phyloP scores from a whole-genome alignment of 176 grass and related monocot species.

The Cenchrus americanus region DNA sequence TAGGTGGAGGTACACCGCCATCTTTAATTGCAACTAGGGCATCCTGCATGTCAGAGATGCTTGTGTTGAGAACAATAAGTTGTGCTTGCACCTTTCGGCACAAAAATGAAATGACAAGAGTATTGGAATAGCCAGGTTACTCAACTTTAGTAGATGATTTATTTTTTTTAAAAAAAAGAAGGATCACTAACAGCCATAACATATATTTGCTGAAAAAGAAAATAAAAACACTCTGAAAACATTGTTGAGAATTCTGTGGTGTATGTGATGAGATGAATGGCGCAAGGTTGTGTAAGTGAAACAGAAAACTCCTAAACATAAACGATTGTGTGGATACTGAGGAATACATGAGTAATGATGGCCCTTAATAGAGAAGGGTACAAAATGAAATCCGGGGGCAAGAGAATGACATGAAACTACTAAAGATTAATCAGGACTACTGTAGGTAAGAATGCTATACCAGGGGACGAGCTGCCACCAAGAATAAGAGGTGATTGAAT shows the following conservation, averaged over 20 bases:
- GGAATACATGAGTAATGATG: background rate
- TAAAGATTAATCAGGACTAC: background rate
- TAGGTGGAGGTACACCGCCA: constrained; percentile 67
- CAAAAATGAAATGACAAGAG: constrained; percentile 2
- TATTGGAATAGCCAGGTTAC: constrained; percentile 12
- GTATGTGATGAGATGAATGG: background rate
- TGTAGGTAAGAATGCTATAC: background rate
- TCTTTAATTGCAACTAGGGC: constrained; percentile 79
- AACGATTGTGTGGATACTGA: background rate
- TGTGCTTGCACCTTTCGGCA: background rate
- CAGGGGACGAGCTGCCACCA: background rate
- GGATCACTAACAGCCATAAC: background rate
- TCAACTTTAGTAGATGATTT: background rate
- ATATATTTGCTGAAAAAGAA: background rate
- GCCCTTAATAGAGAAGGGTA: no score
- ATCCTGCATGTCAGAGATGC: constrained; percentile 60
- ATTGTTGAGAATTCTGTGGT: background rate
- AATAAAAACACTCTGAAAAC: background rate
- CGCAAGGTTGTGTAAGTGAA: background rate
- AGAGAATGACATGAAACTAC: background rate
- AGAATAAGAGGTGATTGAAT: background rate
- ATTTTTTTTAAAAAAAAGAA: background rate
- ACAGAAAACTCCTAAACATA: background rate
- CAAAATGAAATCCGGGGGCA: no score
- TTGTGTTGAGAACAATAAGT: background rate